Base-by-base conservation (phyloP, 2,329 filamentous ascomycete species). In the Fusarium sp. region DNA sequence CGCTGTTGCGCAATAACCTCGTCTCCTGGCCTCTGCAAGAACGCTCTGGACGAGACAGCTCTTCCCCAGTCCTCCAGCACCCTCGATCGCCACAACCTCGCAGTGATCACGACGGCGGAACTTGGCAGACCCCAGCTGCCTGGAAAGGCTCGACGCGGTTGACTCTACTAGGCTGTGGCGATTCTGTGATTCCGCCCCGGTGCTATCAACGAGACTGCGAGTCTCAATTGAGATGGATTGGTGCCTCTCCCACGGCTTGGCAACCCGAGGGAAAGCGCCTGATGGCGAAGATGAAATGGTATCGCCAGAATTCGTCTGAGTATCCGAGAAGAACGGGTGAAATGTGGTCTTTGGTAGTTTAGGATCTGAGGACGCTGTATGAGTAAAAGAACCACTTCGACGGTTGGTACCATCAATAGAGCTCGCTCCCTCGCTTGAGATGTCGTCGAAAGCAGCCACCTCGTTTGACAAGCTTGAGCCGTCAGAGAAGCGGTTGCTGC, bases 21-120 rank as follows among this genome's bases (percentile, higher is more conserved):
- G 87, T 54, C 88, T 86, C 59, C 91, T 85, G 18, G 89, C 89
- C 73, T 92, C 91, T 4, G 88, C 84, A 47, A 92, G 85, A 6
- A 92, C 88, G 10, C 90, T 91, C 75, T 92, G 90, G 29, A 92
- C 88, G 18, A 93, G 85, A 68, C 88, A 90, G 72, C 88, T 92
- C 80, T 93, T 93, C 18, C 91, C 91, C n/a, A 92, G 82, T 1
- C 91, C 91, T 4, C 88, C 90, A 14, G 88, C 85, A 33, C 91
- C 91, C 74, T 91, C 88, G 62, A 93, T 87, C 18, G 87, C 86
- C 22, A 92, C 84, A 29, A 92, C 87, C 76, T 92, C 91, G 75
- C 90, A 92, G 62, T 92, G 91, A 3, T 90, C 90, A 27, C 88
- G 87, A 45, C 89, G 86, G 35, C 88, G 85, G 68, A 91, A 91